phyloP scores from a whole-genome alignment of 2,329 filamentous ascomycete genomes.

The Trichoderma sp. region DNA sequence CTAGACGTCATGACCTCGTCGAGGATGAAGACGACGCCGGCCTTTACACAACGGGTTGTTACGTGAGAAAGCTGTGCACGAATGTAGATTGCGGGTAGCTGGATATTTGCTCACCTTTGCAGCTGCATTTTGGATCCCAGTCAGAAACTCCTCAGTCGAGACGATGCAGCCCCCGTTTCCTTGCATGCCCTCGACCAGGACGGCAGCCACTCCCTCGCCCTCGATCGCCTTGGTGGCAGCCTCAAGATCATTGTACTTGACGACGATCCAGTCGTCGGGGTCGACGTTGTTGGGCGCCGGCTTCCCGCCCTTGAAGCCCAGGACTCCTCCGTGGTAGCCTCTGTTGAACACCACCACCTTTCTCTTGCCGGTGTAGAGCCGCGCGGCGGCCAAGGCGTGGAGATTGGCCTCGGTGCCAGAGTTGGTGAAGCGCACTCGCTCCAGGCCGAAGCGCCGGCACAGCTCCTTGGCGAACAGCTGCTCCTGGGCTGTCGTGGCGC shows the following conservation, averaged over 20 bases:
- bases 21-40: constrained; percentile 63
- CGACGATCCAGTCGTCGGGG: constrained; percentile 59
- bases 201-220: constrained; percentile 57
- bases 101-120: constrained; percentile 36
- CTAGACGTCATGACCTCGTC: constrained; percentile 74
- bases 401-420: constrained; percentile 68
- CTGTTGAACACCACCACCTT: constrained; percentile 57
- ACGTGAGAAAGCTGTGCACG: background rate
- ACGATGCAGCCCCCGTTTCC: constrained; percentile 62
- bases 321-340: constrained; percentile 43
- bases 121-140: constrained; percentile 52
- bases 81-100: background rate
- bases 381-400: constrained; percentile 59
- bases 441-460: constrained; percentile 57
- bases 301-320: constrained; percentile 41
- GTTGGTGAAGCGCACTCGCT: constrained; percentile 63
- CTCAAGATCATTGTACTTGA: constrained; percentile 61
- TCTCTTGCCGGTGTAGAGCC: constrained; percentile 47
- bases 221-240: constrained; percentile 49
- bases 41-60: constrained; percentile 32
- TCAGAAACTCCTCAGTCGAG: constrained; percentile 54
- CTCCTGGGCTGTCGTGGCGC: constrained; percentile 57
- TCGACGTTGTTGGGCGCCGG: constrained; percentile 52
- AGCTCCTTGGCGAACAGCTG: constrained; percentile 53
- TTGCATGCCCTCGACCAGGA: constrained; percentile 69